phyloP scores from a whole-genome alignment of 2,329 filamentous ascomycete genomes.

The Domatiomyces catenatus region DNA sequence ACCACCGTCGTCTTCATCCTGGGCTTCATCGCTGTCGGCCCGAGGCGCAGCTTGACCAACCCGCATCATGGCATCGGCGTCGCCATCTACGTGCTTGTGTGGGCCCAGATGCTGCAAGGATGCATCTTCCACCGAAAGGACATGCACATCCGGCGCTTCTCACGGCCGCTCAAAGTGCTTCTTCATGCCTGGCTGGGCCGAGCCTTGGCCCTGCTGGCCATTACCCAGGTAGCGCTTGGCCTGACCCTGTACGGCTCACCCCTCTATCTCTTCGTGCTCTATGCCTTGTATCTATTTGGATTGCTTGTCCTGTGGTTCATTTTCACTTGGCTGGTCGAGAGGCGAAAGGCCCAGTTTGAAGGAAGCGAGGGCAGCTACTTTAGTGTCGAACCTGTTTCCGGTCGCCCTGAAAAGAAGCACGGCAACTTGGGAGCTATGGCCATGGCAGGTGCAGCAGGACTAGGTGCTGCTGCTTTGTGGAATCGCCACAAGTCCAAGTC shows the following conservation, averaged over 20 bases:
- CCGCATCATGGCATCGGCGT: slow-evolving; percentile 53
- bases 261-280: slow-evolving; percentile 69
- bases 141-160: slow-evolving; percentile 1
- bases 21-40: slow-evolving; percentile 49
- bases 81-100: slow-evolving; percentile 45
- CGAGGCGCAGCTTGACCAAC: slow-evolving; percentile 44
- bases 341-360: slow-evolving; percentile 39
- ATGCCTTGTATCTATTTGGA: slow-evolving; percentile 59
- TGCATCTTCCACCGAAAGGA: slow-evolving; percentile 40
- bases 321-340: slow-evolving; percentile 54
- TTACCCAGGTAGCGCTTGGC: slow-evolving; percentile 76
- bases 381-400: slow-evolving; percentile 36
- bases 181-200: slow-evolving; percentile 84
- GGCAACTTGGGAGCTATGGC: slow-evolving; percentile 37
- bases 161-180: slow-evolving; percentile 39
- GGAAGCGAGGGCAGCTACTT: slow-evolving; percentile 44
- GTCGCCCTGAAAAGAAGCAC: slow-evolving; percentile 26
- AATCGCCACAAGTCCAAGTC: slow-evolving; percentile 16
- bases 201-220: slow-evolving; percentile 60
- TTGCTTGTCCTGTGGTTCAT: slow-evolving; percentile 65
- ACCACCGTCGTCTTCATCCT: slow-evolving; percentile 47
- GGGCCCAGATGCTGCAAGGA: slow-evolving; percentile 44
- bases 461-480: slow-evolving; percentile 40
- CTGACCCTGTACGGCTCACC: slow-evolving; percentile 87
- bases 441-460: slow-evolving; percentile 41